phyloP scores from a whole-genome alignment of 371 early-diverging fungal genomes.

The Mucor indicus region DNA sequence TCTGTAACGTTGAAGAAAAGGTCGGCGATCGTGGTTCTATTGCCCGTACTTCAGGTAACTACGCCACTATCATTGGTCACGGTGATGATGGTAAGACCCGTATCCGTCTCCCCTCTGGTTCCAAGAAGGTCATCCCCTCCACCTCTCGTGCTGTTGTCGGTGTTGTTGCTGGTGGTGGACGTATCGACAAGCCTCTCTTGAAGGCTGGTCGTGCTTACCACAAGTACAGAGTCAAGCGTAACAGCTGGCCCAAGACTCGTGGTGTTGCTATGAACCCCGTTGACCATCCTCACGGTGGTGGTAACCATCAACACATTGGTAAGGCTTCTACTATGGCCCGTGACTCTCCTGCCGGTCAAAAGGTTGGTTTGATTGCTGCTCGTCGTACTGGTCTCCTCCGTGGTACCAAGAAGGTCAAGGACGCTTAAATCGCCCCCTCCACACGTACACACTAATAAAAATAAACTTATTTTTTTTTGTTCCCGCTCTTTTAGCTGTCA shows the following conservation, averaged over 20 bases:
- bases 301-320: conserved; percentile 99
- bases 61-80: conserved; percentile 98
- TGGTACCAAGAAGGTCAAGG: conserved; percentile 93
- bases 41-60: conserved; percentile 98
- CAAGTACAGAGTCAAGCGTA: conserved; percentile 98
- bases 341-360: conserved; percentile 96
- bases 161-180: conserved; percentile 99
- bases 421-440: conserved; percentile 34
- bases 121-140: conserved; percentile 94
- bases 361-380: conserved; percentile 99
- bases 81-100: conserved; percentile 98
- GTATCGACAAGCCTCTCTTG: conserved; percentile 99
- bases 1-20: conserved; percentile 98
- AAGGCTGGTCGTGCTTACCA: conserved; percentile 99
- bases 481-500: too few relatives aligned
- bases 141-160: conserved; percentile 97
- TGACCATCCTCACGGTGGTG: conserved; percentile 78
- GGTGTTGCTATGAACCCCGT: conserved; percentile 99
- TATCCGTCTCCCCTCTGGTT: conserved; percentile 96
- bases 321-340: conserved; percentile 99
- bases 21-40: conserved; percentile 98
- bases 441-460: too few relatives aligned
- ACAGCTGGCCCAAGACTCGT: conserved; percentile 99
- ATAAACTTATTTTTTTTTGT: too few relatives aligned
- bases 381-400: conserved; percentile 99